These are phyloP conservation scores for Metarhizium rileyi DNA, from an alignment of 2,329 filamentous ascomycete species.

Conservation along the genomic window DNA sequence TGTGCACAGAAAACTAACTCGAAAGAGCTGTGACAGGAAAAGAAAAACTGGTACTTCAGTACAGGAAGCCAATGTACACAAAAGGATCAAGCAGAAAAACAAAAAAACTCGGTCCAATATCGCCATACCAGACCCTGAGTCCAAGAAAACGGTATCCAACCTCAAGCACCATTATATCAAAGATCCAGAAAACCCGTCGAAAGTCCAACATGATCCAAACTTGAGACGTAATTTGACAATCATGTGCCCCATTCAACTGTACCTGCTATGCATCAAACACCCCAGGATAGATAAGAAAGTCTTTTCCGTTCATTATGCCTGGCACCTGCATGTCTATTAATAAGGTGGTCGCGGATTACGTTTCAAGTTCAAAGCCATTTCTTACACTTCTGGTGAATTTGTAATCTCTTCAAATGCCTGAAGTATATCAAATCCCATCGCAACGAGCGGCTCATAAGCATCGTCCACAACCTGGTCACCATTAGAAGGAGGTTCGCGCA, in stretches of 20 bases:
- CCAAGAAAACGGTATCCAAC: not conserved
- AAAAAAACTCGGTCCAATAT: not conserved
- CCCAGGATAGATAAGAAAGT: not conserved
- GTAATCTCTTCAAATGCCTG: conserved; percentile 78
- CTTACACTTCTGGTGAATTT: conserved; percentile 46
- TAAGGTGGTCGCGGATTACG: not conserved
- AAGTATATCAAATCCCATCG: conserved; percentile 71
- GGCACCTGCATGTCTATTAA: not conserved
- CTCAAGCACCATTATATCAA: not conserved
- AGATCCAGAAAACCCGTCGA: not conserved
- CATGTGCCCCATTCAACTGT: not conserved
- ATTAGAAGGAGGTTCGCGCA: conserved; percentile 9
- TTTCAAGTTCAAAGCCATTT: conserved; percentile 5
- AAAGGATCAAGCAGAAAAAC: not conserved
- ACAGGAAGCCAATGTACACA: not conserved
- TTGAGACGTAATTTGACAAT: not conserved
- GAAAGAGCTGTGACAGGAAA: too few relatives aligned
- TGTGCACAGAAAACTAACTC: too few relatives aligned
- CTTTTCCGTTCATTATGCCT: not conserved
- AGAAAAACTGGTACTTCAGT: too few relatives aligned
- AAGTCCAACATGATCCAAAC: not conserved
- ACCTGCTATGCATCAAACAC: not conserved
- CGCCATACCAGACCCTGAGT: not conserved
- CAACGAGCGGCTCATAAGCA: conserved; percentile 60
- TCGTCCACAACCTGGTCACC: conserved; percentile 53